A percentile compares a stretch with the other conserved stretches of the same genome.
These are phyloP conservation scores for Leccinum griseonigrum DNA, from an alignment of 1,284 basidiomycete species.

Conservation along the genomic window DNA sequence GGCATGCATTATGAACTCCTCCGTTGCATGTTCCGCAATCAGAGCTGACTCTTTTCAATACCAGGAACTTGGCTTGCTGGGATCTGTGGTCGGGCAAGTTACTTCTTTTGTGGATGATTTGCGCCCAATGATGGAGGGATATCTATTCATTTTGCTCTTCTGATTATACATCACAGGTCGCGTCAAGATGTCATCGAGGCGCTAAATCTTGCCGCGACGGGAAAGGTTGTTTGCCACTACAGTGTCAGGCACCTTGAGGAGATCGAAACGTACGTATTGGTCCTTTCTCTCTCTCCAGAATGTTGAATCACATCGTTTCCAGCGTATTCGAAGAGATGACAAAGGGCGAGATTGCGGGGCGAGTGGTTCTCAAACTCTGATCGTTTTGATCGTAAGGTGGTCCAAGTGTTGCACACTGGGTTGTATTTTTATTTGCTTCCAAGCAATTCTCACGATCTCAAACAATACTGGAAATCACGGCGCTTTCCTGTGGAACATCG, in stretches of 20 bases:
- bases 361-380: constrained; percentile 36
- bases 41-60: neutral
- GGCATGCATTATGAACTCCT: constrained; percentile 26
- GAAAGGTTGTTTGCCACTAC: constrained; percentile 59
- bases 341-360: constrained; percentile 35
- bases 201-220: constrained; percentile 58
- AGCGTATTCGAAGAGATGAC: constrained; percentile 36
- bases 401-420: neutral
- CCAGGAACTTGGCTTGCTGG: constrained; percentile 54
- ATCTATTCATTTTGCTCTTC: neutral
- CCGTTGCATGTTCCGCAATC: too few species aligned
- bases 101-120: neutral
- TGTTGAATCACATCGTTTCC: neutral
- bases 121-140: neutral
- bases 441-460: neutral
- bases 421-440: neutral
- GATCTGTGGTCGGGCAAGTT: constrained; percentile 56
- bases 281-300: neutral
- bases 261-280: constrained; percentile 42
- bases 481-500: neutral
- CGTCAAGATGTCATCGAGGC: constrained; percentile 67
- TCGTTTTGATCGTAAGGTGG: neutral
- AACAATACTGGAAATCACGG: neutral
- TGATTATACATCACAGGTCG: constrained; percentile 33
- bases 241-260: constrained; percentile 46